Evolutionary conservation across 176 grass and related monocot genomes (phyloP).

Genomic region (Saccharum officinarum): DNA sequence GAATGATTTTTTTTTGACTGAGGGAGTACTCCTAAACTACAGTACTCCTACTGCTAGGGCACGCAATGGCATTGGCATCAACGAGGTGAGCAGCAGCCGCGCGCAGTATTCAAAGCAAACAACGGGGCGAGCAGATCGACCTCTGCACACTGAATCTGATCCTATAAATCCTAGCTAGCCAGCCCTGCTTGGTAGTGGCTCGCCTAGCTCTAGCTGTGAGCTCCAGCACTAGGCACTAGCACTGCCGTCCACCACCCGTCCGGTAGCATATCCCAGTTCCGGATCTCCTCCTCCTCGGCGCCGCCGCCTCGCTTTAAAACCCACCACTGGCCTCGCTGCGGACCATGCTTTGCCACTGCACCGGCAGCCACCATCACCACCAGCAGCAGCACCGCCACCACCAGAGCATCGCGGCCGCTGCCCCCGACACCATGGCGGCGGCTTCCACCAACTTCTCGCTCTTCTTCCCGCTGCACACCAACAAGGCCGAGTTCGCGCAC

Average conservation of each 20-base stretch:
- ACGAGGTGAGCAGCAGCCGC: too few relatives aligned
- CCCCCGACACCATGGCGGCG: neutral
- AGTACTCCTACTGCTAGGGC: too few relatives aligned
- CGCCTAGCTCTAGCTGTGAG: neutral
- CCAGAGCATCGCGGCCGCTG: neutral
- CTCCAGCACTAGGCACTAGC: neutral
- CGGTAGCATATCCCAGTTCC: neutral
- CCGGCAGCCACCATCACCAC: neutral
- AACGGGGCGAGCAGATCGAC: neutral
- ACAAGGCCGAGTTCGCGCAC: neutral
- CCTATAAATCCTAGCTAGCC: slow-evolving; percentile 39
- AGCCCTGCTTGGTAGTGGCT: neutral
- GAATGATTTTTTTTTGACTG: too few relatives aligned
- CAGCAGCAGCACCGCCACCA: neutral
- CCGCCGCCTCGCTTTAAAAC: slow-evolving; percentile 4
- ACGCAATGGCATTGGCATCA: too few relatives aligned
- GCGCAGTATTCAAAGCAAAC: neutral
- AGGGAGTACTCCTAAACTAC: too few relatives aligned
- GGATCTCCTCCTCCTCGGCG: neutral
- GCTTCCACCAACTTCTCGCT: slow-evolving; percentile 36
- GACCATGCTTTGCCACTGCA: slow-evolving; percentile 18
- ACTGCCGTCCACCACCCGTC: neutral
- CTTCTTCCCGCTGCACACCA: slow-evolving; percentile 28
- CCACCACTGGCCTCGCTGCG: neutral
- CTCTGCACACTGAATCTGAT: neutral